Conservation (phyloP, 2,329 filamentous ascomycete species). For the Plectosphaerella plurivora region DNA sequence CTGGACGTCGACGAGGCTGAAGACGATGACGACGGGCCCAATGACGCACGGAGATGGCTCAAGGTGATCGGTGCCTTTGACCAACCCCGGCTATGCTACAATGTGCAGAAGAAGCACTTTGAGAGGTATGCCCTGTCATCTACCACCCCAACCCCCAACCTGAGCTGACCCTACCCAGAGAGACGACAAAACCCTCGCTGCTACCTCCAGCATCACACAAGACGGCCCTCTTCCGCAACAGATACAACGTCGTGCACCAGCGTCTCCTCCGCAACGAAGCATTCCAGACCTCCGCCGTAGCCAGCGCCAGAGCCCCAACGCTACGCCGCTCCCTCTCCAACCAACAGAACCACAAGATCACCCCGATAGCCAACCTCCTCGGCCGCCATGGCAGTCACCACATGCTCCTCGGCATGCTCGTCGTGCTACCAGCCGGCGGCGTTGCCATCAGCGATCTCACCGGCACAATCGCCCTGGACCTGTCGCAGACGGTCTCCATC, state of each 20-base stretch:
- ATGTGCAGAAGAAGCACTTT: conserved; percentile 82
- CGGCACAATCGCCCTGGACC: conserved; percentile 79
- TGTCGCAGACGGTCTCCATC: conserved; percentile 75
- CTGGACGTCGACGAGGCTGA: conserved; percentile 49
- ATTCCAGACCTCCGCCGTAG: conserved; percentile 79
- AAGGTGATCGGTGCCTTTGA: conserved; percentile 80
- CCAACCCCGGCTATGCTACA: conserved; percentile 76
- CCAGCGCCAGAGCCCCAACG: conserved; percentile 49
- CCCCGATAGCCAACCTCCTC: conserved; percentile 70
- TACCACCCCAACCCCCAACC: background rate
- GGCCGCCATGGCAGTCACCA: conserved; percentile 82
- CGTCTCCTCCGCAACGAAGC: conserved; percentile 87
- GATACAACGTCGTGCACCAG: conserved; percentile 90
- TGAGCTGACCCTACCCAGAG: conserved; percentile 32
- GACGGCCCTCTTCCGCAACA: conserved; percentile 79
- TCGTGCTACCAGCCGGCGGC: conserved; percentile 73
- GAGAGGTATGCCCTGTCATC: conserved; percentile 52
- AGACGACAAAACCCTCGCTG: conserved; percentile 60
- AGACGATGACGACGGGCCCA: conserved; percentile 24
- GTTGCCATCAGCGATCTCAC: conserved; percentile 82
- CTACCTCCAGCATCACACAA: conserved; percentile 78
- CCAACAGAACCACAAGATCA: conserved; percentile 77
- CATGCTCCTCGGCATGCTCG: conserved; percentile 80
- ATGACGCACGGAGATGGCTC: conserved; percentile 77
- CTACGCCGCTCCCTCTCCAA: conserved; percentile 56